phyloP scores from a whole-genome alignment of 1,284 basidiomycete species.

The Marasmius sp. region DNA sequence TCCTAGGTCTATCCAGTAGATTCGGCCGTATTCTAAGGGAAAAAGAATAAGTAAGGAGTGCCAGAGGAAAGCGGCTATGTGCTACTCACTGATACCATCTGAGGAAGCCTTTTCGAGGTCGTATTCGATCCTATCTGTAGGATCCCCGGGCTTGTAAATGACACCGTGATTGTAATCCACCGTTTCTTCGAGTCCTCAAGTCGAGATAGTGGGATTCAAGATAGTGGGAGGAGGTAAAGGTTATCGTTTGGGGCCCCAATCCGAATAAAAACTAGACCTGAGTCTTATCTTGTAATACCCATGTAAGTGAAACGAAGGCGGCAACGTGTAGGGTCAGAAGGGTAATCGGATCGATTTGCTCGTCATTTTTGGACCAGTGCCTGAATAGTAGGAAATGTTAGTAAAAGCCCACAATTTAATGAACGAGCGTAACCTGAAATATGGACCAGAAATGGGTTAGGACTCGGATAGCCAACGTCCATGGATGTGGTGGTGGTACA shows the following conservation, averaged over 20 bases:
- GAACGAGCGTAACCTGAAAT: constrained; percentile 9
- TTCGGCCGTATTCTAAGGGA: constrained; percentile 19
- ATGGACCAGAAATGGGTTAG: constrained; percentile 5
- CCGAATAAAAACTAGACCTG: too few species aligned
- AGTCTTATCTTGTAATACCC: too few species aligned
- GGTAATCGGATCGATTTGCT: too few species aligned
- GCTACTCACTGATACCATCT: neutral
- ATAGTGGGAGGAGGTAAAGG: too few species aligned
- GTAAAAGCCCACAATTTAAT: too few species aligned
- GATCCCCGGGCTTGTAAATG: constrained; percentile 20
- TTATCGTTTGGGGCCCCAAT: too few species aligned
- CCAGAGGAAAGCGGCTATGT: neutral
- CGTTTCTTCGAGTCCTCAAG: too few species aligned
- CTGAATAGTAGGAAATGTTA: too few species aligned
- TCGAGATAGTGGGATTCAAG: too few species aligned
- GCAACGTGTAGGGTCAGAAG: too few species aligned
- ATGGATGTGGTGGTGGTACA: neutral
- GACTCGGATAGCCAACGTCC: neutral
- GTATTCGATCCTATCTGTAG: neutral
- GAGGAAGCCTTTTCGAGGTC: neutral
- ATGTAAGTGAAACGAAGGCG: too few species aligned
- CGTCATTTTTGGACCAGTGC: too few species aligned
- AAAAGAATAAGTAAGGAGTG: neutral
- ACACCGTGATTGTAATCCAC: constrained; percentile 10
- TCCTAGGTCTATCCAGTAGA: constrained; percentile 22